Evolutionary conservation across 2,329 filamentous ascomycete species (phyloP), one percentile per base, ranked within the genome.

Genomic region (Fusarium agapanthi): DNA sequence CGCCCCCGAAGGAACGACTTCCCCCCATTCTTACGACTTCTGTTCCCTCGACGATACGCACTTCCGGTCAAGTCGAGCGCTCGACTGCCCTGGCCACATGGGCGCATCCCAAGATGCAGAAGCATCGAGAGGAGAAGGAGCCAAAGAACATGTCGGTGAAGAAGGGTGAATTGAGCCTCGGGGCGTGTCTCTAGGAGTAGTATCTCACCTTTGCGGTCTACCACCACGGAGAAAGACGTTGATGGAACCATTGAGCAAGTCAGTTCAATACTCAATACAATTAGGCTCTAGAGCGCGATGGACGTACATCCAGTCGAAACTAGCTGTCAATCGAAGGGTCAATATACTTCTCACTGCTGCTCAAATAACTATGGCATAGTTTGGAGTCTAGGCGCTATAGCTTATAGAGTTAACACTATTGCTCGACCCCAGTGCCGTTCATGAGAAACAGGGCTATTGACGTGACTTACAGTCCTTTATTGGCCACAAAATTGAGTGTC

Each of bases 1-100:
- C 22, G 4, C n/a, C 7, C 12, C 4, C 2, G 6, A 7, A 14
- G 22, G 11, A 13, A n/a, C 15, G 22, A 16, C 8, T 7, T 7
- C 3, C 28, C 22, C 30, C 5, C 22, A 14, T 24, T 3, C 22
- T 20, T 15, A 4, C 30, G 47, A 50, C 26, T 6, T 24, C 47
- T 34, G 1, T 20, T 16, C 1, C 47, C 12, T 24, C 16, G n/a
- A 20, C 12, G 8, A 34, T 5, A 7, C 30, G 22, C 12, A 10
- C 6, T 24, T 34, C 47, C 22, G 4, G 3, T 5, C 6, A 12
- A 24, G 30, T 14, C n/a, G 30, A 24, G 8, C 16, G 12, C 12
- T 20, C 12, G 28, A 13, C 11, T 9, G 7, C 32, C 28, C 6
- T 3, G 10, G 20, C 45, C 20, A 30, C 5, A 4, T n/a, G 5